A percentile compares a stretch with the other conserved stretches of the same genome.
Evolutionary conservation across 2,329 filamentous ascomycete genomes (phyloP).

Genomic region (Beauveria pseudobassiana): DNA sequence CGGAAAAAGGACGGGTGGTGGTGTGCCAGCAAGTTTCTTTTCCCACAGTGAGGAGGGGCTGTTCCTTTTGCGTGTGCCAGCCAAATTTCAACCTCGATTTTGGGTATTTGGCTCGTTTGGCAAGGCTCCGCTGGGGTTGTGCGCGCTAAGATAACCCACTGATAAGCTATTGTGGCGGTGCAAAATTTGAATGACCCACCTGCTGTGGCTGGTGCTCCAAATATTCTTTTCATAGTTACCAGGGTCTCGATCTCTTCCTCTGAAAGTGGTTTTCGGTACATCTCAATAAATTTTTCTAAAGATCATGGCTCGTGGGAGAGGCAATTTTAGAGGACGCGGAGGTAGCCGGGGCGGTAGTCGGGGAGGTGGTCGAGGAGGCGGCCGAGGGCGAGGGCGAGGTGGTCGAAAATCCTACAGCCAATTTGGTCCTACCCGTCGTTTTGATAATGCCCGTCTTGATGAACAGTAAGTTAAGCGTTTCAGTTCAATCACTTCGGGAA

Average conservation of each 20-base stretch:
- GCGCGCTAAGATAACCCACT: slow-evolving; percentile 45
- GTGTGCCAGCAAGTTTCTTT: slow-evolving; percentile 15
- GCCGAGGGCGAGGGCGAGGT: slow-evolving; percentile 25
- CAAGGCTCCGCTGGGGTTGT: slow-evolving; percentile 40
- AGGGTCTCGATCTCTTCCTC: slow-evolving; percentile 24
- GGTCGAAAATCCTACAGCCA: slow-evolving; percentile 19
- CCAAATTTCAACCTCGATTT: slow-evolving; percentile 33
- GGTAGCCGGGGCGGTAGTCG: slow-evolving; percentile 21
- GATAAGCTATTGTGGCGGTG: slow-evolving; percentile 30
- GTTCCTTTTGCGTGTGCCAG: slow-evolving; percentile 12
- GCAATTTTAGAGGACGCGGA: slow-evolving; percentile 26
- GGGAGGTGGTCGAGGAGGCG: slow-evolving; percentile 19
- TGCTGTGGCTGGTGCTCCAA: slow-evolving; percentile 24
- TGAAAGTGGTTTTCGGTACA: slow-evolving; percentile 1
- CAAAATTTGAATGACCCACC: slow-evolving; percentile 16
- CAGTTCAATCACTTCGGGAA: background rate
- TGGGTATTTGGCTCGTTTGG: slow-evolving; percentile 34
- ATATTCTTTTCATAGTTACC: slow-evolving; percentile 13
- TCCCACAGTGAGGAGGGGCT: slow-evolving; percentile 12
- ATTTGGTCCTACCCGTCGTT: slow-evolving; percentile 29
- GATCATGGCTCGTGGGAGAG: slow-evolving; percentile 31
- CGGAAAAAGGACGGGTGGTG: slow-evolving; percentile 12
- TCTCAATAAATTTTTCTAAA: slow-evolving; percentile 13
- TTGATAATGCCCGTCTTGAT: slow-evolving; percentile 28
- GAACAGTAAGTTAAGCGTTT: slow-evolving; percentile 24